A percentile compares a stretch with the other conserved stretches of the same genome.
Evolutionary conservation across 345 rosid genomes (phyloP).

Genomic region (Lumnitzera littorea): DNA sequence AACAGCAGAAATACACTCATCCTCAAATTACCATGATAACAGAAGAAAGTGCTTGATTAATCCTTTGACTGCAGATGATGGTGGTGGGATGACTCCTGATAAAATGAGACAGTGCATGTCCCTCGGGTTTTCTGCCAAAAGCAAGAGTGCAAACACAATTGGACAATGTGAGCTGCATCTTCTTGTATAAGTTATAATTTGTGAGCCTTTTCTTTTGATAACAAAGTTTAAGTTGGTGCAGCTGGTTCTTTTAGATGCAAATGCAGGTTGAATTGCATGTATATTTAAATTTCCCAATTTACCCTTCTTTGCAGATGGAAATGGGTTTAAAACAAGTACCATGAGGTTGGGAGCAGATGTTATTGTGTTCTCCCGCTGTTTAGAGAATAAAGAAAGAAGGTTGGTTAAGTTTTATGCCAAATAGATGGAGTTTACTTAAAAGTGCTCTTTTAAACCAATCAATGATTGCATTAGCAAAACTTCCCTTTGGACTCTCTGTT

Average conservation of each 20-base stretch:
- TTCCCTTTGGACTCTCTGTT: too few relatives aligned
- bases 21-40: neutral
- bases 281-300: neutral
- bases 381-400: constrained; percentile 37
- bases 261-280: neutral
- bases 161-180: constrained; percentile 57
- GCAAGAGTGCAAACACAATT: constrained; percentile 56
- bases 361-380: constrained; percentile 59
- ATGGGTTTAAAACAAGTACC: constrained; percentile 80
- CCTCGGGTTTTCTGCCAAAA: constrained; percentile 73
- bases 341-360: constrained; percentile 95
- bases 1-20: neutral
- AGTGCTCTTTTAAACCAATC: neutral
- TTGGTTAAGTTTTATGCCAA: constrained; percentile 4
- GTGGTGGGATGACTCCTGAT: constrained; percentile 70
- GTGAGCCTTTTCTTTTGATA: neutral
- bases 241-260: neutral
- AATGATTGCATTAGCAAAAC: too few relatives aligned
- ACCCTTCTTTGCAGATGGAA: constrained; percentile 46
- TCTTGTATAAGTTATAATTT: neutral
- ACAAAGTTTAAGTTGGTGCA: neutral
- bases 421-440: neutral
- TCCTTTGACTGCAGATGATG: constrained; percentile 47
- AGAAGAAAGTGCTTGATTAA: neutral
- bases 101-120: constrained; percentile 79